Evolutionary conservation across 495 filamentous ascomycete species (phyloP).

Genomic region (Thermothielavioides terrestris): DNA sequence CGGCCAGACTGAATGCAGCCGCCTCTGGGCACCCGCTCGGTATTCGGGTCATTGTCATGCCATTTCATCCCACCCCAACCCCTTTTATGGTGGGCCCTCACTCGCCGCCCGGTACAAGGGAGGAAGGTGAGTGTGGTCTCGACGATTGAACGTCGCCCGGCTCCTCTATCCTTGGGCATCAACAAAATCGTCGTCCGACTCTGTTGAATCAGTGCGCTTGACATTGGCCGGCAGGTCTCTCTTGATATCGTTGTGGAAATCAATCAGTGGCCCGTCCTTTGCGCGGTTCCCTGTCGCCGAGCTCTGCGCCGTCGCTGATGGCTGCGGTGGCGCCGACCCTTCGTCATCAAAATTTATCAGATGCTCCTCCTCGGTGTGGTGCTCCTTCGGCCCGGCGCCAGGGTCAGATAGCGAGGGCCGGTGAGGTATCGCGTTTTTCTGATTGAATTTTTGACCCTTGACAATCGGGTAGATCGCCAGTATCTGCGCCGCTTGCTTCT

Average conservation of each 20-base stretch:
- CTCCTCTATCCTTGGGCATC: conserved; percentile 21
- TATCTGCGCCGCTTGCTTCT: conserved; percentile 76
- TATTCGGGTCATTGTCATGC: too few species aligned
- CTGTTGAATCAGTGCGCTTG: conserved; percentile 19
- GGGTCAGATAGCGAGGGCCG: conserved; percentile 14
- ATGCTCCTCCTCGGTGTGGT: conserved; percentile 16
- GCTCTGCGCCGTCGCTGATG: conserved; percentile 7
- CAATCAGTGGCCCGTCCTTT: conserved; percentile 33
- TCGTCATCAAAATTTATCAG: conserved; percentile 42
- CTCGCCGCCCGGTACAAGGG: neutral
- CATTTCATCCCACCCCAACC: neutral
- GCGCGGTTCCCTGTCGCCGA: conserved; percentile 31
- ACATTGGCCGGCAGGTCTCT: conserved; percentile 28
- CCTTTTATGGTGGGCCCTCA: neutral
- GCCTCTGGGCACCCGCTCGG: too few species aligned
- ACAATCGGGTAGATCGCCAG: conserved; percentile 79
- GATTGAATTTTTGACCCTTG: conserved; percentile 51
- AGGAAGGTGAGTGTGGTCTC: neutral
- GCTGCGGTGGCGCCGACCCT: neutral
- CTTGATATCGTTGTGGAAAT: conserved; percentile 45
- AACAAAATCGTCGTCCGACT: conserved; percentile 27
- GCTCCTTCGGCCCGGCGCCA: conserved; percentile 3
- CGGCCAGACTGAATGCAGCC: neutral
- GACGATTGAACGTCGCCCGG: neutral
- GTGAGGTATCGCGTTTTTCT: conserved; percentile 34